A percentile compares a stretch with the other conserved stretches of the same genome.
Conservation (phyloP, 352 stramenopile genomes). For the Phytopythium aichiense region DNA sequence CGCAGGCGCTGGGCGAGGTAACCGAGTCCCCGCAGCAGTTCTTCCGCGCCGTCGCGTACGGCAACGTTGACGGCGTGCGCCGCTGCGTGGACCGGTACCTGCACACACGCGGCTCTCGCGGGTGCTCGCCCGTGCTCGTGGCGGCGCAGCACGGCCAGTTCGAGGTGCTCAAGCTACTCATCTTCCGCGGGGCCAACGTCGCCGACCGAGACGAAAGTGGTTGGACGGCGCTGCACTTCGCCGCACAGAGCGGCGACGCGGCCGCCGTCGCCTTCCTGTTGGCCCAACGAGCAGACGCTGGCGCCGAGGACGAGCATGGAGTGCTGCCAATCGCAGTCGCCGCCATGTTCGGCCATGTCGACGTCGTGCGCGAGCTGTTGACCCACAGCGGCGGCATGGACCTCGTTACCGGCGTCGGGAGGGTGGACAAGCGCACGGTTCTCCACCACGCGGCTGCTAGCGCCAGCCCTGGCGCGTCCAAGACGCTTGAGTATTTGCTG, state of each 20-base stretch:
- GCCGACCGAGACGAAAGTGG: constrained; percentile 5
- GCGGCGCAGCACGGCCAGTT: constrained; percentile 6
- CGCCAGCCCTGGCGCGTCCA: background rate
- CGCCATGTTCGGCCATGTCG: constrained; percentile 9
- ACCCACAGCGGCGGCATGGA: constrained; percentile 8
- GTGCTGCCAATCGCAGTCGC: background rate
- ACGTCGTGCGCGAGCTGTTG: constrained; percentile 51
- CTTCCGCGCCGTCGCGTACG: constrained; percentile 4
- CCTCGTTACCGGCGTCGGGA: background rate
- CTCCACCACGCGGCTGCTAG: constrained; percentile 7
- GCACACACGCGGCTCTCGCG: constrained; percentile 1
- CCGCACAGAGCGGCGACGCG: background rate
- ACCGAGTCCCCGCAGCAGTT: constrained; percentile 6
- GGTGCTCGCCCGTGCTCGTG: constrained; percentile 2
- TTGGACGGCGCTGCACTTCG: constrained; percentile 7
- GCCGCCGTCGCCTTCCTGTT: background rate
- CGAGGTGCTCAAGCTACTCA: constrained; percentile 6
- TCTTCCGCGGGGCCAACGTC: constrained; percentile 3
- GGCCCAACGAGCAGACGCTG: background rate
- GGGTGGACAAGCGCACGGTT: background rate
- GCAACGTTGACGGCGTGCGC: constrained; percentile 3
- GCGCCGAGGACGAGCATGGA: background rate
- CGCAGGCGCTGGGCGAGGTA: constrained; percentile 10
- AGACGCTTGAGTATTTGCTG: constrained; percentile 1
- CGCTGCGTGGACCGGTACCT: constrained; percentile 1